Evolutionary conservation across 164 flowering plant genomes (phyloP).

Genomic region (Sedum album): DNA sequence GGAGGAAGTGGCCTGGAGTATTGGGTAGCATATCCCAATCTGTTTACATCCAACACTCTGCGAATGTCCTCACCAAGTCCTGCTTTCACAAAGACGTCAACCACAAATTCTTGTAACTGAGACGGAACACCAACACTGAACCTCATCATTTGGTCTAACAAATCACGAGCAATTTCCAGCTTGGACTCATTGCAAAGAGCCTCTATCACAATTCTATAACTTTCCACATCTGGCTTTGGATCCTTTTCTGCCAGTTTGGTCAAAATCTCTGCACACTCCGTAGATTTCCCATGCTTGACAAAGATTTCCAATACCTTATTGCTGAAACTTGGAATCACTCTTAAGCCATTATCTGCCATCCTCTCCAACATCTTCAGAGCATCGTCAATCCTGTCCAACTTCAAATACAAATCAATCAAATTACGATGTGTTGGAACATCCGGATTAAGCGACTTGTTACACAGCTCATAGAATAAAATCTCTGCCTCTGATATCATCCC

Average conservation of each 20-base stretch:
- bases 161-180: neutral
- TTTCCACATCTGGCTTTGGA: neutral
- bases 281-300: neutral
- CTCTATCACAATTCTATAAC: neutral
- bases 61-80: slow-evolving; percentile 1
- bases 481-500: slow-evolving; percentile 53
- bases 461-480: neutral
- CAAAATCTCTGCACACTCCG: neutral
- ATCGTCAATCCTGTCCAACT: neutral
- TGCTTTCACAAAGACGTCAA: neutral
- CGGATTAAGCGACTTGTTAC: neutral
- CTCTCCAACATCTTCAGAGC: neutral
- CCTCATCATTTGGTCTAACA: neutral
- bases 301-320: neutral
- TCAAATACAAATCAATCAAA: neutral
- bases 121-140: neutral
- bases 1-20: neutral
- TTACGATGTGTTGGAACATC: neutral
- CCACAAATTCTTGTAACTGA: neutral
- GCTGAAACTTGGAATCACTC: neutral
- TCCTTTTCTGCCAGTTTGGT: neutral
- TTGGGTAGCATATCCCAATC: neutral
- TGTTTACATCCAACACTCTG: neutral
- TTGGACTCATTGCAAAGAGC: neutral
- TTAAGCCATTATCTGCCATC: neutral